phyloP scores from a whole-genome alignment of 805 yeast species.

The Clavispora fructus region DNA sequence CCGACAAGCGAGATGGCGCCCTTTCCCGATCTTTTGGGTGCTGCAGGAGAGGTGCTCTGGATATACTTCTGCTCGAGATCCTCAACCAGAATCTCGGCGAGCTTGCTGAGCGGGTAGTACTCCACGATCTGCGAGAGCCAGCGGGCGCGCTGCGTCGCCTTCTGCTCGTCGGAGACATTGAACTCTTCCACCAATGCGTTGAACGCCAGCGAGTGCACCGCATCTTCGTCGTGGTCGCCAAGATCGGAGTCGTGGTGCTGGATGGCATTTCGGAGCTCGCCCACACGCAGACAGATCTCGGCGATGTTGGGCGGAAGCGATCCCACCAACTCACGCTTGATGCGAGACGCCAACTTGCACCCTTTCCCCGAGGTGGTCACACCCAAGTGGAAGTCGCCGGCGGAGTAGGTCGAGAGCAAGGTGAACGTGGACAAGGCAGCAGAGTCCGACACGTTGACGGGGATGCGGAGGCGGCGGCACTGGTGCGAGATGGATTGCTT shows the following conservation, averaged over 20 bases:
- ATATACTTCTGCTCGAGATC: conserved; percentile 47
- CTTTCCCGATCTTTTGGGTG: conserved; percentile 4
- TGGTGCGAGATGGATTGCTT: conserved; percentile 40
- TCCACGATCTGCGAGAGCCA: conserved; percentile 91
- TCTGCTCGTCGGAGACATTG: conserved; percentile 46
- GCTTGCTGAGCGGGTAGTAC: conserved; percentile 70
- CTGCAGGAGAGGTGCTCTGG: no score
- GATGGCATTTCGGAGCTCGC: conserved; percentile 54
- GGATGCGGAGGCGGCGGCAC: conserved; percentile 66
- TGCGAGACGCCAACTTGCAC: conserved; percentile 75
- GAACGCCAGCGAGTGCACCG: conserved; percentile 52
- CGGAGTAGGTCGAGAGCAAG: conserved; percentile 61
- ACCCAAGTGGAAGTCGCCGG: conserved; percentile 76
- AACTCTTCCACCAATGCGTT: conserved; percentile 61
- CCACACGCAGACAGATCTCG: conserved; percentile 62
- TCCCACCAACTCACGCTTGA: conserved; percentile 66
- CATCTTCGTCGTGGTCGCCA: conserved; percentile 67
- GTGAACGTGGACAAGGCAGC: conserved; percentile 73
- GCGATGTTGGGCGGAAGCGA: conserved; percentile 68
- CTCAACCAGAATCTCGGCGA: conserved; percentile 55
- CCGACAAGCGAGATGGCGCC: conserved; percentile 84
- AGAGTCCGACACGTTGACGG: conserved; percentile 73
- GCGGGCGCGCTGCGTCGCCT: conserved; percentile 57
- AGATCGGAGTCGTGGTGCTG: conserved; percentile 44
- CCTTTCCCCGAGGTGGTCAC: conserved; percentile 87